Evolutionary conservation across 129 eudicot species (phyloP).

Genomic region (Artemisia tridentata): DNA sequence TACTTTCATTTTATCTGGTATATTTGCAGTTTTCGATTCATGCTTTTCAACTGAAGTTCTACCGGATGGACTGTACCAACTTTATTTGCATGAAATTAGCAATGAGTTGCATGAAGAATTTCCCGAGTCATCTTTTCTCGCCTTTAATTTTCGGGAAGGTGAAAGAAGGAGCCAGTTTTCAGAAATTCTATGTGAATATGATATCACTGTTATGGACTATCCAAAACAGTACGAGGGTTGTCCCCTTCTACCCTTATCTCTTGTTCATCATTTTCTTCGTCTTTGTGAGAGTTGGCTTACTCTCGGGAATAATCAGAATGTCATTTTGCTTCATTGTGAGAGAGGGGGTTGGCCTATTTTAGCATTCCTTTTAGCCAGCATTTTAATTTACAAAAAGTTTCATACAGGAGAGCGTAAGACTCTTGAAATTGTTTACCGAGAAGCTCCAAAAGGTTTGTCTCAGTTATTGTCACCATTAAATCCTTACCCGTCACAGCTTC

Average conservation of each 20-base stretch:
- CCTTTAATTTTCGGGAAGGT: slow-evolving; percentile 91
- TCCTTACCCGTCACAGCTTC: slow-evolving; percentile 93
- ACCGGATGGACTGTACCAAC: slow-evolving; percentile 71
- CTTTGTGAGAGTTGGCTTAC: slow-evolving; percentile 88
- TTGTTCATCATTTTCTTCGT: slow-evolving; percentile 91
- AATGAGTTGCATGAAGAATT: slow-evolving; percentile 84
- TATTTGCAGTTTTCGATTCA: slow-evolving; percentile 90
- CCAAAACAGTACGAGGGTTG: slow-evolving; percentile 97
- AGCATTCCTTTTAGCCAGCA: slow-evolving; percentile 87
- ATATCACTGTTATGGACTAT: slow-evolving; percentile 90
- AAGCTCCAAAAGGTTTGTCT: slow-evolving; percentile 89
- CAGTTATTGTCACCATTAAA: slow-evolving; percentile 83
- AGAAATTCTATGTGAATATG: slow-evolving; percentile 76
- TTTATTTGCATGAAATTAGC: slow-evolving; percentile 82
- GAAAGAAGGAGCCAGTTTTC: slow-evolving; percentile 89
- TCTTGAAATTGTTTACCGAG: slow-evolving; percentile 87
- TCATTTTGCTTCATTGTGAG: slow-evolving; percentile 88
- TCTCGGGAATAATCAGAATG: slow-evolving; percentile 55
- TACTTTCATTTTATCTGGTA: slow-evolving; percentile 5
- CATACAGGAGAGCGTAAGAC: slow-evolving; percentile 78
- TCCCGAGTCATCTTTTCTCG: slow-evolving; percentile 72
- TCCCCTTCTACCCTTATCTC: slow-evolving; percentile 81
- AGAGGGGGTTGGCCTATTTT: slow-evolving; percentile 98
- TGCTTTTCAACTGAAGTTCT: slow-evolving; percentile 95
- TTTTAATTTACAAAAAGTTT: slow-evolving; percentile 73